Percentiles rank a stretch among this genome's conserved stretches.
Conservation (phyloP, 1,139 yeast species). For the Pichia sp. region DNA sequence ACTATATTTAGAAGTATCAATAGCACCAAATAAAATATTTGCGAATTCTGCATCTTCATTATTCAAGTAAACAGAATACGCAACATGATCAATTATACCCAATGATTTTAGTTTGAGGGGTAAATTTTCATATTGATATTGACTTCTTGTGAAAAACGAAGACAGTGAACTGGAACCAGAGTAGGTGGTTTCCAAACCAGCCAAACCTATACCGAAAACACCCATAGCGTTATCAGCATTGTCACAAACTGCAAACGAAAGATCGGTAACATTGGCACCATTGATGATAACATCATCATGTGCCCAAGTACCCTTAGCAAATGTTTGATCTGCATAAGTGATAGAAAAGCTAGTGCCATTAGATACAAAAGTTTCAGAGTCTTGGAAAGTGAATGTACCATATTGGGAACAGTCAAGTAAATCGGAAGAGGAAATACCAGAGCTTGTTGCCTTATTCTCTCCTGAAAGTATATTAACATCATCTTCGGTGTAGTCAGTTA, state of each 20-base stretch:
- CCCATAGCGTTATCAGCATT: slow-evolving; percentile 45
- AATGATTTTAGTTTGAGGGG: slow-evolving; percentile 47
- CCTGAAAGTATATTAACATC: neutral
- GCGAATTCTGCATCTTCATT: slow-evolving; percentile 34
- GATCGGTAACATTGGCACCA: slow-evolving; percentile 34
- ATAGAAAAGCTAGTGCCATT: slow-evolving; percentile 46
- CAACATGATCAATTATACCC: slow-evolving; percentile 44
- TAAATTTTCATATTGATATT: slow-evolving; percentile 41
- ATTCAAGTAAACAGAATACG: slow-evolving; percentile 49
- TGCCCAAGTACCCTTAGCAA: slow-evolving; percentile 61
- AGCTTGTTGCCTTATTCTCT: neutral
- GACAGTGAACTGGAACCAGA: slow-evolving; percentile 12
- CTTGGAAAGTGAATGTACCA: slow-evolving; percentile 44
- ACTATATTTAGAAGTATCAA: slow-evolving; percentile 44
- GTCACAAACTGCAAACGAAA: slow-evolving; percentile 54
- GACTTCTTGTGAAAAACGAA: slow-evolving; percentile 18
- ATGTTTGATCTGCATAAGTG: slow-evolving; percentile 54
- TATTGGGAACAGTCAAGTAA: slow-evolving; percentile 33
- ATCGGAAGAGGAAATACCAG: neutral
- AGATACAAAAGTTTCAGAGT: slow-evolving; percentile 39
- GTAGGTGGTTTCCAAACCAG: slow-evolving; percentile 41
- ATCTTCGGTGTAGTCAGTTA: neutral
- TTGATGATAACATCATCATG: slow-evolving; percentile 42
- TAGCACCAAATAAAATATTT: slow-evolving; percentile 49
- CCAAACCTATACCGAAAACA: slow-evolving; percentile 55